Evolutionary conservation across 192 early-diverging fungal genomes (phyloP).

Genomic region (Gamsiella multidivaricata): DNA sequence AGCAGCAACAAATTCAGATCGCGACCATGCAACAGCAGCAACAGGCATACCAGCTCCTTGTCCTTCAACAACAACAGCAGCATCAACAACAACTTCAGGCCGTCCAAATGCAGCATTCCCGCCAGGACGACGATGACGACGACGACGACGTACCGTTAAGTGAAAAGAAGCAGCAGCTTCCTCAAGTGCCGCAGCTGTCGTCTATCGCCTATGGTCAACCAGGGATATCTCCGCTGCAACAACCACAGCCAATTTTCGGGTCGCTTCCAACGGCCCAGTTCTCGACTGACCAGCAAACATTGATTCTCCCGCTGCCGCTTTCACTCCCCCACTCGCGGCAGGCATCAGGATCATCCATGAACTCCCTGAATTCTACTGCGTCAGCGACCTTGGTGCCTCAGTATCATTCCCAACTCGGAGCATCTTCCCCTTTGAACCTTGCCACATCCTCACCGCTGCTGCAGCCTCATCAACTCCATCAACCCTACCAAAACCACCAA

Average conservation of each 20-base stretch:
- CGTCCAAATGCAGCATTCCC: constrained; percentile 21
- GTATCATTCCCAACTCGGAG: background rate
- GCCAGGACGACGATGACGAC: constrained; percentile 6
- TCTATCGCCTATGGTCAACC: background rate
- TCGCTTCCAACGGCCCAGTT: constrained; percentile 6
- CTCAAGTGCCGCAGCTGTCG: constrained; percentile 9
- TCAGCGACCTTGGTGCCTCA: background rate
- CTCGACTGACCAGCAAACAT: constrained; percentile 8
- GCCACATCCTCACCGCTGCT: constrained; percentile 6
- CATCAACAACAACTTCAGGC: constrained; percentile 43
- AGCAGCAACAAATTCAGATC: constrained; percentile 51
- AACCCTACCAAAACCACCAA: background rate
- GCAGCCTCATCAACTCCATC: constrained; percentile 2
- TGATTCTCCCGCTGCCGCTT: background rate
- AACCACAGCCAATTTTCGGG: background rate
- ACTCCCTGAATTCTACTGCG: constrained; percentile 7
- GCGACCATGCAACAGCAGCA: constrained; percentile 54
- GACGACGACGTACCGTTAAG: constrained; percentile 43
- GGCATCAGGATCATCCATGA: constrained; percentile 9
- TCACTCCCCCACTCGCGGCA: constrained; percentile 15
- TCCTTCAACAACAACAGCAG: constrained; percentile 48
- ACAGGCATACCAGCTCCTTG: constrained; percentile 32
- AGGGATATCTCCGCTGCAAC: constrained; percentile 3
- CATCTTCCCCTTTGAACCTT: constrained; percentile 11
- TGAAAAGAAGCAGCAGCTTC: constrained; percentile 33